Base-by-base conservation (phyloP, 768 basidiomycete genomes). In the Pulveroboletus ravenelii region DNA sequence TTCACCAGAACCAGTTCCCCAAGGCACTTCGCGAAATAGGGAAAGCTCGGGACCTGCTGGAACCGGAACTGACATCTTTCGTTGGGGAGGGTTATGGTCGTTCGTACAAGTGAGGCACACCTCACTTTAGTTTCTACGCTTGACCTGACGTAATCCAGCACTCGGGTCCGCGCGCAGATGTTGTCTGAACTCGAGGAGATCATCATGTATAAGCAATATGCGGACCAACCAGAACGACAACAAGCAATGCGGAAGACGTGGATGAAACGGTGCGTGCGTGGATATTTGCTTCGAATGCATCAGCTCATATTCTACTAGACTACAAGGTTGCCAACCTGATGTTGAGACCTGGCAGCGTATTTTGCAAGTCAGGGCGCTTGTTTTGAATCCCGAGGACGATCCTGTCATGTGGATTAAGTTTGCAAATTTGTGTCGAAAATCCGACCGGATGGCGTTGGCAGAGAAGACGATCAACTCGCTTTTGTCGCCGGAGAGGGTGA, bases 281-380 rank as follows among this genome's bases (percentile, higher is more conserved):
- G 7, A n/a, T 17, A 6, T 6, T 27, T 42, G 18, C 23, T 27
- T 37, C 31, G 1, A 20, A 27, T 27, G 6, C 23, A 14, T 45
- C 17, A 13, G 48, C 42, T 50, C 38, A 47, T 25, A 43, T 49
- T 5, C 27, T 14, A 53, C 25, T 53, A 94, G 94, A 52, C 70
- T 99, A 36, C 87, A 91, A 72, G 96, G 93, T 2, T 97, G 94
- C 69, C 93, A 98, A 63, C 91, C 92, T 20, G 96, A 98, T 61
- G 95, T 98, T 31, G 96, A 99, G 69, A 93, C 96, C 5, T 99
- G 96, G 96, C 96, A 98, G 66, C 84, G 95, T 17, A 90, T 98
- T 47, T 74, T 99, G 9, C 95, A 97, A 74, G 93, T 99, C 43
- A 82, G 96, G 47, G 92, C 94, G 0, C 77, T 98, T 46, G 93